Evolutionary conservation across 202 grass and related monocot genomes (phyloP).

Genomic region (Carex arenaria): DNA sequence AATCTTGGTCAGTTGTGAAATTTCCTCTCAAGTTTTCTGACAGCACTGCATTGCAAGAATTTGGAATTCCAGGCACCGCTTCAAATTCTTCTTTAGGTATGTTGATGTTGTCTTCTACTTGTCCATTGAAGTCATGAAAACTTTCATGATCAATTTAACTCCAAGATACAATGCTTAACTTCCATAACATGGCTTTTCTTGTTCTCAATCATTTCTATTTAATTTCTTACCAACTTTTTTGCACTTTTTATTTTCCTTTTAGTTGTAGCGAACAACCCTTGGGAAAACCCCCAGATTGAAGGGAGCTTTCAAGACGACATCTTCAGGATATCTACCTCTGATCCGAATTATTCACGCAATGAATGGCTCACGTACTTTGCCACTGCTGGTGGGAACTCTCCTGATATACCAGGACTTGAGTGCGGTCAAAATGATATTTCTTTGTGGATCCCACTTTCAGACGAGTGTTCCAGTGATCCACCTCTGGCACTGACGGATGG

Average conservation of each 20-base stretch:
- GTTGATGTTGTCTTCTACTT: neutral
- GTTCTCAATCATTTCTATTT: neutral
- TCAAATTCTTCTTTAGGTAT: neutral
- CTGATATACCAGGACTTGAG: neutral
- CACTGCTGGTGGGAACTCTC: neutral
- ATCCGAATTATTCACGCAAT: neutral
- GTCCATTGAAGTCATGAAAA: neutral
- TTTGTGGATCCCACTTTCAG: neutral
- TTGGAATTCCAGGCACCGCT: neutral
- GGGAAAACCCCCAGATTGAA: neutral
- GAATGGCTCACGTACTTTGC: neutral
- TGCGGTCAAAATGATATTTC: neutral
- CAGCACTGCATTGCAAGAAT: neutral
- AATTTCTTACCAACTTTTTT: neutral
- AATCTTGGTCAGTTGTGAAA: neutral
- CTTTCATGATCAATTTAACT: neutral
- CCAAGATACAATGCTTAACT: neutral
- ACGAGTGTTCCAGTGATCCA: neutral
- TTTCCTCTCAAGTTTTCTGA: conserved; percentile 9
- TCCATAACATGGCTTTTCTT: neutral
- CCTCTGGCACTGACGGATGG: neutral
- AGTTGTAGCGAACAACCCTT: neutral
- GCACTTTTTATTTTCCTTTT: neutral
- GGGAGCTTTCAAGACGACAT: neutral
- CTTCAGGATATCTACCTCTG: neutral